Evolutionary conservation across 352 stramenopile genomes (phyloP).

Genomic region (Albugo candida): DNA sequence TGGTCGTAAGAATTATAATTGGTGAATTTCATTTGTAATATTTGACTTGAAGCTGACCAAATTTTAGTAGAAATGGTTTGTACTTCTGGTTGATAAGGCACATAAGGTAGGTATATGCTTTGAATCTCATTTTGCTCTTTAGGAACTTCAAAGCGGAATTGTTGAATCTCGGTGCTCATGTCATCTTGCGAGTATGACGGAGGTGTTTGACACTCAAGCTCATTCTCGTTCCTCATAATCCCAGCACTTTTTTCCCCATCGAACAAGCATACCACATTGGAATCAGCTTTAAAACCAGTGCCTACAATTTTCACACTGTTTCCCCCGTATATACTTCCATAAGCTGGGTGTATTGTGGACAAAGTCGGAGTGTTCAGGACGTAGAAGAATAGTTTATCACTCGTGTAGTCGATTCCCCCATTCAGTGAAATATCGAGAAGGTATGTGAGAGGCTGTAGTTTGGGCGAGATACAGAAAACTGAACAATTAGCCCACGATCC

Average conservation of each 20-base stretch:
- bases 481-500: too few relatives aligned
- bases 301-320: too few relatives aligned
- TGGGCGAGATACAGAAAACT: too few relatives aligned
- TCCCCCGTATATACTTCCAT: too few relatives aligned
- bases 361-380: too few relatives aligned
- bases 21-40: slow-evolving; percentile 12
- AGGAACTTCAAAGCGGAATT: slow-evolving; percentile 9
- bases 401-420: neutral
- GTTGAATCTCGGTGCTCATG: slow-evolving; percentile 6
- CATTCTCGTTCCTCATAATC: slow-evolving; percentile 5
- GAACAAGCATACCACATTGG: neutral
- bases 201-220: slow-evolving; percentile 13
- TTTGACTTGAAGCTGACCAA: slow-evolving; percentile 14
- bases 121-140: slow-evolving; percentile 20
- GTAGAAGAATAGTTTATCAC: neutral
- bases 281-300: too few relatives aligned
- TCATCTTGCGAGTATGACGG: slow-evolving; percentile 7
- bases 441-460: too few relatives aligned
- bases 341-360: too few relatives aligned
- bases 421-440: neutral
- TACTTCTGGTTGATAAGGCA: slow-evolving; percentile 15
- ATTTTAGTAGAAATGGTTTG: slow-evolving; percentile 26
- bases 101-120: slow-evolving; percentile 12
- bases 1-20: slow-evolving; percentile 5
- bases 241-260: slow-evolving; percentile 2